Evolutionary conservation across 1,284 basidiomycete genomes (phyloP).

Genomic region (Malassezia obtusa): DNA sequence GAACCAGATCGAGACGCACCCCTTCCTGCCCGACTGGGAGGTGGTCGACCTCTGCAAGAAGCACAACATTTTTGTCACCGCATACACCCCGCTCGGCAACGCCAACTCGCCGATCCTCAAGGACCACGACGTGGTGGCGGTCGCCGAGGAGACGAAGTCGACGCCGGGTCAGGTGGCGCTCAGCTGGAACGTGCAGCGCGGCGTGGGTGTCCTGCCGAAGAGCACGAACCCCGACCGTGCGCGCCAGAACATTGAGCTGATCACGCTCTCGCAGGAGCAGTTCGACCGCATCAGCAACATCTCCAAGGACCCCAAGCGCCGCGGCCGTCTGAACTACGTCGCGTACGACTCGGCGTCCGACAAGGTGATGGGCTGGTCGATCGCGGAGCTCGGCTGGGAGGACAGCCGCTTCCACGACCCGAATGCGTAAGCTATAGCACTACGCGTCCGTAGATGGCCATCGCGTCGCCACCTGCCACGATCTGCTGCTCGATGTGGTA

Average conservation of each 20-base stretch:
- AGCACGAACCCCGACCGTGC: slow-evolving; percentile 60
- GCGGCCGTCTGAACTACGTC: slow-evolving; percentile 17
- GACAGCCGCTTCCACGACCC: neutral
- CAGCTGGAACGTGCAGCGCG: slow-evolving; percentile 63
- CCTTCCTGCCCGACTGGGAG: slow-evolving; percentile 53
- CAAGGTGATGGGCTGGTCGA: slow-evolving; percentile 23
- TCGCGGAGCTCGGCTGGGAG: slow-evolving; percentile 34
- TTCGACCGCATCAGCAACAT: slow-evolving; percentile 48
- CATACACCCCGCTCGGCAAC: slow-evolving; percentile 75
- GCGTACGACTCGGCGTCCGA: slow-evolving; percentile 20
- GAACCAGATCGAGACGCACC: slow-evolving; percentile 37
- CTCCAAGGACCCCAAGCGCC: slow-evolving; percentile 22
- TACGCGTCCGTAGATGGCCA: slow-evolving; percentile 9
- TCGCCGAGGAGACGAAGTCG: slow-evolving; percentile 54
- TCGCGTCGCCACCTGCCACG: slow-evolving; percentile 8
- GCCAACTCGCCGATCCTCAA: slow-evolving; percentile 62
- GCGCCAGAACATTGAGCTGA: slow-evolving; percentile 61
- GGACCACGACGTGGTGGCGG: slow-evolving; percentile 59
- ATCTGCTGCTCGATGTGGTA: slow-evolving; percentile 9
- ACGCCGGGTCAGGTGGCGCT: slow-evolving; percentile 58
- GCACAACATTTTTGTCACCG: slow-evolving; percentile 64
- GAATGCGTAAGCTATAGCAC: neutral
- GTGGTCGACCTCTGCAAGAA: slow-evolving; percentile 60
- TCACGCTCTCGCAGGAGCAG: slow-evolving; percentile 58
- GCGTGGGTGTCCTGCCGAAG: slow-evolving; percentile 29